A percentile compares a stretch with the other conserved stretches of the same genome.
phyloP scores from a whole-genome alignment of 1,284 basidiomycete genomes.

The Malassezia vespertilionis region DNA sequence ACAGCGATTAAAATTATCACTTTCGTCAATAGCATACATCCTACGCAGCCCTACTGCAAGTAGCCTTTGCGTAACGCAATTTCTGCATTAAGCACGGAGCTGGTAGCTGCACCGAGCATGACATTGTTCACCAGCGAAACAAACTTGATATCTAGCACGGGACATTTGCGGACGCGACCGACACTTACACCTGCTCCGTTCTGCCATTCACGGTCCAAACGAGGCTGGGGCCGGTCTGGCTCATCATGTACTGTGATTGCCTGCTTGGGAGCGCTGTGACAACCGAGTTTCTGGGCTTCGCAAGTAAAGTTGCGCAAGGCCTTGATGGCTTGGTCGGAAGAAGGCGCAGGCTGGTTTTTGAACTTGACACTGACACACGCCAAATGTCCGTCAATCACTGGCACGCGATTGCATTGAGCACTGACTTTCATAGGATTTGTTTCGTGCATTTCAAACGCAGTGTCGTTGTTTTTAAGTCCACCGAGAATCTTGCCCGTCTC shows the following conservation, averaged over 20 bases:
- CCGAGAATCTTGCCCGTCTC: conserved; percentile 95
- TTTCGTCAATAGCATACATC: too few relatives aligned
- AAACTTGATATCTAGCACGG: conserved; percentile 71
- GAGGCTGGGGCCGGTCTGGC: conserved; percentile 82
- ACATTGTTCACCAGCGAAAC: conserved; percentile 91
- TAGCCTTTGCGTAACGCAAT: conserved; percentile 71
- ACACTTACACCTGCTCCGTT: conserved; percentile 85
- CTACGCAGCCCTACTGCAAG: conserved; percentile 17
- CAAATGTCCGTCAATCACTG: conserved; percentile 83
- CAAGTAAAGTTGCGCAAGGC: conserved; percentile 66
- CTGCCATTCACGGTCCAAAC: conserved; percentile 81
- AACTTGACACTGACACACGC: conserved; percentile 82
- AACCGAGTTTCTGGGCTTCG: conserved; percentile 66
- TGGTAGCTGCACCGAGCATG: conserved; percentile 89
- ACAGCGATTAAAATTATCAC: conserved; percentile 52
- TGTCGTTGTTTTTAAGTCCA: conserved; percentile 27
- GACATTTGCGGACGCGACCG: conserved; percentile 77
- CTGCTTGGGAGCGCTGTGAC: conserved; percentile 73
- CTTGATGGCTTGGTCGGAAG: conserved; percentile 73
- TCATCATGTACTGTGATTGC: conserved; percentile 89
- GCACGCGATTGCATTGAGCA: conserved; percentile 81
- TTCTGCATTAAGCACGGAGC: conserved; percentile 95
- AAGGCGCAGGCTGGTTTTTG: conserved; percentile 65
- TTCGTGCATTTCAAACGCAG: conserved; percentile 70
- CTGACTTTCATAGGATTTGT: conserved; percentile 70